Evolutionary conservation across 257 asterid genomes (phyloP).

Genomic region (Forsythia suspensa): DNA sequence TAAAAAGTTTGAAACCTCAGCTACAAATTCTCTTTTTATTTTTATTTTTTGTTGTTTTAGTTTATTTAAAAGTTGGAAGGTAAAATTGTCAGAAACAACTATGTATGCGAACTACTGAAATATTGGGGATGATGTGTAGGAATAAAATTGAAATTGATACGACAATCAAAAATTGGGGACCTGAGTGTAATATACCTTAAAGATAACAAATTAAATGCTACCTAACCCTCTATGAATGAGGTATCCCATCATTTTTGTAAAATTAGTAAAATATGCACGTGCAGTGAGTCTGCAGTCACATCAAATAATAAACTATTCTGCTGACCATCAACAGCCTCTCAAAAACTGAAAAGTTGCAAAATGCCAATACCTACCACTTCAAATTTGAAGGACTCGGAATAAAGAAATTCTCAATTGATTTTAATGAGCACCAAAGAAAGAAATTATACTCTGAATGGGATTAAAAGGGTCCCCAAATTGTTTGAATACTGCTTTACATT

Average conservation of each 20-base stretch:
- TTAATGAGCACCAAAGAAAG: background rate
- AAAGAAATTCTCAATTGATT: constrained; percentile 13
- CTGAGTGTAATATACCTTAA: too few species aligned
- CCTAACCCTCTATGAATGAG: too few species aligned
- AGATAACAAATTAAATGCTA: too few species aligned
- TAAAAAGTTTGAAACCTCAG: too few species aligned
- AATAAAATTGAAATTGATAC: too few species aligned
- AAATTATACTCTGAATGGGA: constrained; percentile 14
- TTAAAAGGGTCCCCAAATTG: background rate
- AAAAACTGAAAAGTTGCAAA: constrained; percentile 15
- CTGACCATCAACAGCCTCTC: background rate
- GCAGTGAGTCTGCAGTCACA: background rate
- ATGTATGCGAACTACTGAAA: too few species aligned
- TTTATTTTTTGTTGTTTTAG: too few species aligned
- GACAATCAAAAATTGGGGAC: too few species aligned
- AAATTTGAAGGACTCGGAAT: constrained; percentile 7
- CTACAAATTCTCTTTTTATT: too few species aligned
- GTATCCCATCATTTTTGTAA: background rate
- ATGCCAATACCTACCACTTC: constrained; percentile 22
- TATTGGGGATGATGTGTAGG: too few species aligned
- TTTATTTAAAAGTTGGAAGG: too few species aligned
- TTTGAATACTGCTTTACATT: constrained; percentile 26
- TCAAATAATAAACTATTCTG: background rate
- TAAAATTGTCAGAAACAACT: too few species aligned
- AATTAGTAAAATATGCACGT: background rate